Conservation (phyloP, 495 filamentous ascomycete genomes). For the Lasiosphaeria hispida region DNA sequence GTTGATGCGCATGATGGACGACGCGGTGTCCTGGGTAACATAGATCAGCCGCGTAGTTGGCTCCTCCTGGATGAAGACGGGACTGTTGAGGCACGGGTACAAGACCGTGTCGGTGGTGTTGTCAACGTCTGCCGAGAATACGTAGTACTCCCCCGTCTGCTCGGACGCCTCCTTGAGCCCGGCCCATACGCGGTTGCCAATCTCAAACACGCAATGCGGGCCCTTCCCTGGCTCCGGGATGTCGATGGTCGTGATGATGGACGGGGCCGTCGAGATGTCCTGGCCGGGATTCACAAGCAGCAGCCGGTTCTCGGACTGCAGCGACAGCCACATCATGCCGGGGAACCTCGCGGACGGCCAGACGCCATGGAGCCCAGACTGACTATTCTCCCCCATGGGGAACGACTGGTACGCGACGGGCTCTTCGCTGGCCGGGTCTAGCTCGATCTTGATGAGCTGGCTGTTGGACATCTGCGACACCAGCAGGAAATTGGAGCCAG, state of each 20-base stretch:
- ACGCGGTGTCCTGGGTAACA: constrained; percentile 3
- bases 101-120: constrained; percentile 5
- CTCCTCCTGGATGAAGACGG: constrained; percentile 8
- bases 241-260: constrained; percentile 9
- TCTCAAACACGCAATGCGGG: constrained; percentile 8
- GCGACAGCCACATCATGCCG: constrained; percentile 7
- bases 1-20: constrained; percentile 12
- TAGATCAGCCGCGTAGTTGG: constrained; percentile 1
- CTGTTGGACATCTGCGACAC: constrained; percentile 13
- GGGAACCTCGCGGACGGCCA: constrained; percentile 2
- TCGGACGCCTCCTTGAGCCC: constrained; percentile 4
- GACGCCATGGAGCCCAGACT: constrained; percentile 6
- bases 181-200: constrained; percentile 8
- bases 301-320: constrained; percentile 10
- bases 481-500: constrained; percentile 6
- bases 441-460: constrained; percentile 9
- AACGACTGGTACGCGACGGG: constrained; percentile 9
- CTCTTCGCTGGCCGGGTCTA: constrained; percentile 2
- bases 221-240: constrained; percentile 5
- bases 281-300: constrained; percentile 4
- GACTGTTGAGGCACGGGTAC: constrained; percentile 10
- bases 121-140: constrained; percentile 4
- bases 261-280: not conserved
- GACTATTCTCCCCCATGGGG: constrained; percentile 4
- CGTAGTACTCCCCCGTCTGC: constrained; percentile 4